phyloP scores from a whole-genome alignment of 2,329 filamentous ascomycete genomes.

The Drechslerella coelobrocha region DNA sequence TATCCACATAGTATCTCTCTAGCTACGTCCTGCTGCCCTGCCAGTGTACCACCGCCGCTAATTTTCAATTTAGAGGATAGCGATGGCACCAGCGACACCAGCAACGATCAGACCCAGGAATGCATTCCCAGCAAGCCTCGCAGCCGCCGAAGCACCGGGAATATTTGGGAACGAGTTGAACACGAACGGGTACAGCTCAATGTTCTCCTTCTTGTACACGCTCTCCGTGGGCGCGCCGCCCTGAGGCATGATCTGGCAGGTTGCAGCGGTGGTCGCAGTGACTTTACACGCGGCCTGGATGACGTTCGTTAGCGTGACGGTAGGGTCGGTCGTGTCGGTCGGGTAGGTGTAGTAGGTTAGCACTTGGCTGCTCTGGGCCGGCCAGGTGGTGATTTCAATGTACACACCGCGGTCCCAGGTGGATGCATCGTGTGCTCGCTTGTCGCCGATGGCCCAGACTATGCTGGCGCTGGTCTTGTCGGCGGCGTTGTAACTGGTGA shows the following conservation, averaged over 20 bases:
- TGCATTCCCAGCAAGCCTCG: not conserved
- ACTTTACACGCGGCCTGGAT: slow-evolving; percentile 29
- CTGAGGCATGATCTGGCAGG: slow-evolving; percentile 21
- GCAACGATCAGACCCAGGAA: not conserved
- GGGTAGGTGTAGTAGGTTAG: slow-evolving; percentile 27
- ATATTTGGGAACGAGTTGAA: not conserved
- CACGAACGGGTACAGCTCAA: slow-evolving; percentile 1
- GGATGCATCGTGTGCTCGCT: not conserved
- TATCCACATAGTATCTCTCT: no score
- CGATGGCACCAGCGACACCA: not conserved
- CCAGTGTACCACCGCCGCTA: no score
- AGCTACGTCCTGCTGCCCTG: no score
- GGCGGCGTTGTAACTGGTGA: slow-evolving; percentile 1
- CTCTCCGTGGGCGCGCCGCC: not conserved
- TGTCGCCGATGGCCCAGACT: slow-evolving; percentile 21
- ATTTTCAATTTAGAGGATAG: not conserved
- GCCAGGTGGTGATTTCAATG: slow-evolving; percentile 33
- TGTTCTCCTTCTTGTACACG: not conserved
- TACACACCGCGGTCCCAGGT: slow-evolving; percentile 10
- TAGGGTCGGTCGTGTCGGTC: not conserved
- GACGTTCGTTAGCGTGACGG: not conserved
- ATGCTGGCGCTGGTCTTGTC: slow-evolving; percentile 14
- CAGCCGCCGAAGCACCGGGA: not conserved
- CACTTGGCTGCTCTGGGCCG: slow-evolving; percentile 13
- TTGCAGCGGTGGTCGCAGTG: slow-evolving; percentile 2